These are phyloP conservation scores for Aspergillus ochraceus DNA, from an alignment of 2,329 filamentous ascomycete genomes.

Conservation along the genomic window DNA sequence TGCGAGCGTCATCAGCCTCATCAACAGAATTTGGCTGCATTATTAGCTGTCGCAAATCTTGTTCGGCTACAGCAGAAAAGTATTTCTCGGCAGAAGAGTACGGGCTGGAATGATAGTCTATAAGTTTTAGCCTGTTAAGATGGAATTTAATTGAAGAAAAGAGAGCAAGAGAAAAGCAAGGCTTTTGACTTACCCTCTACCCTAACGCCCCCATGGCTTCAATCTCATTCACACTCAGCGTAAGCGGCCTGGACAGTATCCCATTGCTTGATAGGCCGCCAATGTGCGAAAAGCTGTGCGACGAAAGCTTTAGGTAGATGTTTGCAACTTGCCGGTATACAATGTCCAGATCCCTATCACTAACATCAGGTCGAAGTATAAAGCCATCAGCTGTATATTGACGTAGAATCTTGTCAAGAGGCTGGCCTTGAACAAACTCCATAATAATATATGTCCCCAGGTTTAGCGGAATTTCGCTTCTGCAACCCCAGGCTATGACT, in stretches of 20 bases:
- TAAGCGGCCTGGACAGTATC: too few species aligned
- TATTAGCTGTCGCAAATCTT: constrained; percentile 4
- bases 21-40: constrained; percentile 9
- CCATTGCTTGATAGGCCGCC: too few species aligned
- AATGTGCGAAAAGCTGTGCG: too few species aligned
- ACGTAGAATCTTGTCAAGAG: constrained; percentile 5
- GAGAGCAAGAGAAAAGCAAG: not conserved
- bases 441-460: constrained; percentile 7
- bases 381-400: not conserved
- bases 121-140: too few species aligned
- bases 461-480: constrained; percentile 3
- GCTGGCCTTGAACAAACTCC: constrained; percentile 8
- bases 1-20: not conserved
- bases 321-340: too few species aligned
- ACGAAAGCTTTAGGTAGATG: too few species aligned
- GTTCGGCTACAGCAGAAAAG: constrained; percentile 3
- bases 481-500: constrained; percentile 2
- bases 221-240: too few species aligned
- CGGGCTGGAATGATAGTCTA: too few species aligned
- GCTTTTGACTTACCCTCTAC: too few species aligned
- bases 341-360: too few species aligned
- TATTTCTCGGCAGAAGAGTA: not conserved
- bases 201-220: too few species aligned
- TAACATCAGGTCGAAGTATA: not conserved
- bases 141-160: too few species aligned